Conservation (phyloP, 1,284 basidiomycete genomes). For the Moesziomyces sp. region DNA sequence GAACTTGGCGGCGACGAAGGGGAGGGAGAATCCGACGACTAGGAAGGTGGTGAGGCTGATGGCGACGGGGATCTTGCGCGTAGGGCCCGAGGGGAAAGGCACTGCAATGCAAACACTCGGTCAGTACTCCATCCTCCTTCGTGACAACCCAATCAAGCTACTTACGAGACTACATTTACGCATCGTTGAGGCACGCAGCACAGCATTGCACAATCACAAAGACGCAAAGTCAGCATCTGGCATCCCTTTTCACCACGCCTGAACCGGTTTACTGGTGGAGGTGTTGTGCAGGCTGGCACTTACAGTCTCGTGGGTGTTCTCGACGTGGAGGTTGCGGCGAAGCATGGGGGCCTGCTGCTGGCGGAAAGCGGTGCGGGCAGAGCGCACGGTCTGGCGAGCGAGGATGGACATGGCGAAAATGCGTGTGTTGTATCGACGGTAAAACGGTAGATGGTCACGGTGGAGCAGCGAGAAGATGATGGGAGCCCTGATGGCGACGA, state of each 20-base stretch:
- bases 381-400: constrained; percentile 48
- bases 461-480: not conserved
- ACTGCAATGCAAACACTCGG: constrained; percentile 35
- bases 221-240: not conserved
- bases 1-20: constrained; percentile 62
- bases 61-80: constrained; percentile 59
- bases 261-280: not conserved
- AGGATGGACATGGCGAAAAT: constrained; percentile 52
- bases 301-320: constrained; percentile 66
- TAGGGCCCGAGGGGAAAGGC: constrained; percentile 62
- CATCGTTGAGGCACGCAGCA: too few species aligned
- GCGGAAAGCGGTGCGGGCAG: constrained; percentile 53
- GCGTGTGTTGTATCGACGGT: not conserved
- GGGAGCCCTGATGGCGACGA: constrained; percentile 21
- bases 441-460: not conserved
- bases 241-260: not conserved
- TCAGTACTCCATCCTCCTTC: not conserved
- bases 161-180: not conserved
- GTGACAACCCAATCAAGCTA: not conserved
- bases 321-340: constrained; percentile 62
- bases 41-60: constrained; percentile 60
- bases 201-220: not conserved
- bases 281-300: constrained; percentile 18
- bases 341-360: constrained; percentile 50
- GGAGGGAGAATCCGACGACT: constrained; percentile 57